phyloP scores from a whole-genome alignment of 176 grass and related monocot species.

The Oryza australiensis region DNA sequence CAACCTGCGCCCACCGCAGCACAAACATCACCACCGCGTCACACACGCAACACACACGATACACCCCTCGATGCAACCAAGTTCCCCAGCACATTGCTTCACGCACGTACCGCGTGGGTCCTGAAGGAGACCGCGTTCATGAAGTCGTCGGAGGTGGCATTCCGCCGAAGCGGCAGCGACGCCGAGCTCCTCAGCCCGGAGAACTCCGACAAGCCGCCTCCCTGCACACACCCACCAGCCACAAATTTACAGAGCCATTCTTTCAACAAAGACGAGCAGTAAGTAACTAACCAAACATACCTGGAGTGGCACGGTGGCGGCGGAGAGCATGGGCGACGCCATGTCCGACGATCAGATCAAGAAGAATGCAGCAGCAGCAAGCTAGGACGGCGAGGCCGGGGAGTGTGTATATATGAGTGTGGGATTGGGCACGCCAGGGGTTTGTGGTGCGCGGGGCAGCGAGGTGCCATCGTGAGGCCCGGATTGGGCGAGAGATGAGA shows the following conservation, averaged over 20 bases:
- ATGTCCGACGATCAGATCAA: conserved; percentile 29
- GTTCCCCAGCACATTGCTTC: neutral
- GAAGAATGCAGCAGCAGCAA: conserved; percentile 13
- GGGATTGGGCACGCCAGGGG: conserved; percentile 26
- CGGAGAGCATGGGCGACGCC: conserved; percentile 66
- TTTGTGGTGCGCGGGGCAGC: conserved; percentile 32
- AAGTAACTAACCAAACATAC: neutral
- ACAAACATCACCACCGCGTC: neutral
- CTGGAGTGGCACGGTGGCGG: conserved; percentile 44
- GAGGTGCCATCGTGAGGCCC: conserved; percentile 39
- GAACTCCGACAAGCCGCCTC: conserved; percentile 54
- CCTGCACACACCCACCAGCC: conserved; percentile 18
- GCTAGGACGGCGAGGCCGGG: conserved; percentile 19
- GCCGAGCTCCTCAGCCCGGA: conserved; percentile 57
- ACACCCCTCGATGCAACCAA: neutral
- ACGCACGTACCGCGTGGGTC: conserved; percentile 49
- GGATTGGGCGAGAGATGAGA: conserved; percentile 48
- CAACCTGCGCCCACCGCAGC: conserved; percentile 34
- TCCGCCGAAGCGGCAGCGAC: conserved; percentile 46
- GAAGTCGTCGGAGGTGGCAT: conserved; percentile 65
- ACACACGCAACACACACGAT: neutral
- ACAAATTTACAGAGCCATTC: neutral
- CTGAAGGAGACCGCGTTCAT: conserved; percentile 50
- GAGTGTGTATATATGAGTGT: conserved; percentile 37
- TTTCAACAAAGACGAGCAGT: neutral